Evolutionary conservation across 1,284 basidiomycete species (phyloP).

Genomic region (Jaminaea rosea): DNA sequence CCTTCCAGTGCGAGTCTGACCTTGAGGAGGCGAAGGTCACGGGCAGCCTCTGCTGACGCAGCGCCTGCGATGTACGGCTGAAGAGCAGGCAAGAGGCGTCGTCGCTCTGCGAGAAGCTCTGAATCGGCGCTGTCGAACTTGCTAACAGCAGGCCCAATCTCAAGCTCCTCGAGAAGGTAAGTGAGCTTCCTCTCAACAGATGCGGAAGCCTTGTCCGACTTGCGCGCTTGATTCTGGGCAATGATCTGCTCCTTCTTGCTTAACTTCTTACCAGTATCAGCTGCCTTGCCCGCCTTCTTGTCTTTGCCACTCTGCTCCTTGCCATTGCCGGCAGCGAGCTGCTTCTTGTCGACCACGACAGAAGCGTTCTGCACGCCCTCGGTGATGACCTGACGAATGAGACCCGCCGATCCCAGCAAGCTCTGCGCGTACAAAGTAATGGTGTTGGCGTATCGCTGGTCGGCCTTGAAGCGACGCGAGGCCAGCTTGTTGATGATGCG

Average conservation of each 20-base stretch:
- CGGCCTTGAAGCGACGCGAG: neutral
- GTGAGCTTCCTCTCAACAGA: neutral
- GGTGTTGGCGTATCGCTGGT: neutral
- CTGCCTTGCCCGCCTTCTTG: too few species aligned
- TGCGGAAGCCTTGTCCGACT: neutral
- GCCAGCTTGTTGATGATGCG: neutral
- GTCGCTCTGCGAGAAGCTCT: neutral
- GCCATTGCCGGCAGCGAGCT: too few species aligned
- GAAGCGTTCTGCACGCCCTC: neutral
- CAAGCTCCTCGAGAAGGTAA: neutral
- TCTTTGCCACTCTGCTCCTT: neutral
- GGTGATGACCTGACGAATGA: neutral
- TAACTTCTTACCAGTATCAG: neutral
- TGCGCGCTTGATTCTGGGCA: neutral
- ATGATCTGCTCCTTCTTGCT: conserved; percentile 2
- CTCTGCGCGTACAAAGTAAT: neutral
- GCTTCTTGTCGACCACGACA: neutral
- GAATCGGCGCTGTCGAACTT: neutral
- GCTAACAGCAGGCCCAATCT: neutral
- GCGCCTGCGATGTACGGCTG: neutral
- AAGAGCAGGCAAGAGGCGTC: neutral
- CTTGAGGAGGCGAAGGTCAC: neutral
- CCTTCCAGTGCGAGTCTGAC: neutral
- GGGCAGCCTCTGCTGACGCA: neutral
- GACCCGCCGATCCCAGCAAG: neutral